Evolutionary conservation across 495 filamentous ascomycete genomes (phyloP).

Genomic region (Neurospora sp.): DNA sequence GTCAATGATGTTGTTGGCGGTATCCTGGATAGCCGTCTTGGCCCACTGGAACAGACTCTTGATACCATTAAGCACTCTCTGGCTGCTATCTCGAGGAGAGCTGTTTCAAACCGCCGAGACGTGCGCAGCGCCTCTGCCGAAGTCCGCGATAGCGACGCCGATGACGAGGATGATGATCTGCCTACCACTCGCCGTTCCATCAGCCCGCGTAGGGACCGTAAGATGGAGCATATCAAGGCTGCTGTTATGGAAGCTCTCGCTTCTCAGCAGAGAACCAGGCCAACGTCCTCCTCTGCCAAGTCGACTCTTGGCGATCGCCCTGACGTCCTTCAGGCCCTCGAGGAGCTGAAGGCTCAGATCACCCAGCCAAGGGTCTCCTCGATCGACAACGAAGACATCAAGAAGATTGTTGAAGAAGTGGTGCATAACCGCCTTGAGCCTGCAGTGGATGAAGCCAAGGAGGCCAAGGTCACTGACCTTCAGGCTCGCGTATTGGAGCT

Average conservation of each 20-base stretch:
- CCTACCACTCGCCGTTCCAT: constrained; percentile 51
- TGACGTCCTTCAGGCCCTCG: constrained; percentile 25
- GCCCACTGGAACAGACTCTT: constrained; percentile 70
- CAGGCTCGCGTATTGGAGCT: constrained; percentile 30
- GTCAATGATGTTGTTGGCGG: constrained; percentile 75
- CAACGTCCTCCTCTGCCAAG: constrained; percentile 10
- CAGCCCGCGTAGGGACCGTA: constrained; percentile 61
- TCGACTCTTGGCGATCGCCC: constrained; percentile 15
- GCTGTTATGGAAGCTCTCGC: constrained; percentile 72
- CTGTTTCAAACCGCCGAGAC: constrained; percentile 35
- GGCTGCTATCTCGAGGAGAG: constrained; percentile 30
- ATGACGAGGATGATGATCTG: constrained; percentile 80
- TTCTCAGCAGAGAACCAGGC: constrained; percentile 38
- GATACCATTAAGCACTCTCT: constrained; percentile 62
- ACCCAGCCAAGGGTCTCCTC: constrained; percentile 31
- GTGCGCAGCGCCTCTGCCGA: constrained; percentile 52
- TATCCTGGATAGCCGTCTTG: constrained; percentile 63
- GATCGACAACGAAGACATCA: constrained; percentile 45
- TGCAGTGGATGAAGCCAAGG: constrained; percentile 13
- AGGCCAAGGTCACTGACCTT: constrained; percentile 28
- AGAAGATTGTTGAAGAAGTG: constrained; percentile 48
- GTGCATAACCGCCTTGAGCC: constrained; percentile 40
- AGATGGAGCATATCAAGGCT: constrained; percentile 70
- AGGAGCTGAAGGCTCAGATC: constrained; percentile 41
- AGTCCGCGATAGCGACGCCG: constrained; percentile 74